These are phyloP conservation scores for Uronychia setigera DNA, from an alignment of 73 alveolate species.

Conservation along the genomic window DNA sequence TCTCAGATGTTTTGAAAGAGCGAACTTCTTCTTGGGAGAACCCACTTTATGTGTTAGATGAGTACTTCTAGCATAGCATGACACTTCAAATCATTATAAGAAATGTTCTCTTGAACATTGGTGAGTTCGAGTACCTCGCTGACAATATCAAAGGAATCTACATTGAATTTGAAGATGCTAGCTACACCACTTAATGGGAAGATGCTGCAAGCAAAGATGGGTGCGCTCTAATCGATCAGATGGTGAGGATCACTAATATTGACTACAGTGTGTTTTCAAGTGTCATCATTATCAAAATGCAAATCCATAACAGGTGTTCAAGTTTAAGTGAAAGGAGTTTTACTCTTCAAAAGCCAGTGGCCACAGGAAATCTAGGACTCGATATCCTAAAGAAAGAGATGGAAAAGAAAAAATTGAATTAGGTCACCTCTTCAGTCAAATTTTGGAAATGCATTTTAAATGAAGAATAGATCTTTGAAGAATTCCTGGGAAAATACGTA, in stretches of 20 bases:
- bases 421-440: background rate
- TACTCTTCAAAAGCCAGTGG: background rate
- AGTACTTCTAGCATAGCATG: background rate
- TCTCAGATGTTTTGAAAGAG: background rate
- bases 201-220: background rate
- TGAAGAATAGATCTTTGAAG: background rate
- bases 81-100: background rate
- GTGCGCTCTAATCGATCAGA: background rate
- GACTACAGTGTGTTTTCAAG: background rate
- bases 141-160: background rate
- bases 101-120: background rate
- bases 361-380: background rate
- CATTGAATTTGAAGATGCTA: background rate
- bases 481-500: background rate
- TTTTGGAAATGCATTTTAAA: background rate
- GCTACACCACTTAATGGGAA: background rate
- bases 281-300: background rate
- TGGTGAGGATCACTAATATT: background rate
- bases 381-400: background rate
- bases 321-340: background rate
- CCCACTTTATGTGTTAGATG: background rate
- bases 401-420: too few relatives aligned
- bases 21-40: background rate
- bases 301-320: background rate
- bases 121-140: background rate